These are phyloP conservation scores for Ustilago vetiveriae DNA, from an alignment of 1,284 basidiomycete species.

Conservation along the genomic window DNA sequence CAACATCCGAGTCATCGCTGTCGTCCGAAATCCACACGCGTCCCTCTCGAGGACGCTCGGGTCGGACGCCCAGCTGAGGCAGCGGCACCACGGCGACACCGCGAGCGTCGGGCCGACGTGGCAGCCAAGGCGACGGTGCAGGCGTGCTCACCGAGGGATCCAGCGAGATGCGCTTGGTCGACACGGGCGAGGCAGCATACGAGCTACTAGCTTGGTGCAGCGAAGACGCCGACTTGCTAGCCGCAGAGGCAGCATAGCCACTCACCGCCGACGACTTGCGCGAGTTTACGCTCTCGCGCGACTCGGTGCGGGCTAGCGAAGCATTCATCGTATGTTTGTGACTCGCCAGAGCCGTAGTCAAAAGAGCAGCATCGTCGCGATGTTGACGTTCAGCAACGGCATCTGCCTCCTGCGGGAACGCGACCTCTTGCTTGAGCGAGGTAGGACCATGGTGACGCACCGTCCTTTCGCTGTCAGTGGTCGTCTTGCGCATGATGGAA, in stretches of 20 bases:
- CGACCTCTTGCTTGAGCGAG: conserved; percentile 16
- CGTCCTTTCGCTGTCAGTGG: conserved; percentile 43
- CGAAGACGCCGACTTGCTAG: conserved; percentile 39
- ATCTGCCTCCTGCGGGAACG: conserved; percentile 12
- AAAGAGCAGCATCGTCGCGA: neutral
- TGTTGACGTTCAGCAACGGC: conserved; percentile 5
- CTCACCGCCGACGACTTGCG: conserved; percentile 32
- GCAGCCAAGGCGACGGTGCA: conserved; percentile 53
- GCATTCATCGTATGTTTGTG: neutral
- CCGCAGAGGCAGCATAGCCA: conserved; percentile 27
- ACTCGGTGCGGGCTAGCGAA: conserved; percentile 15
- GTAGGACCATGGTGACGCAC: conserved; percentile 11
- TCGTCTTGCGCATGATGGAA: conserved; percentile 43
- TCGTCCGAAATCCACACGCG: conserved; percentile 59
- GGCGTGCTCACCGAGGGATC: conserved; percentile 59
- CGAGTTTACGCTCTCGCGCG: conserved; percentile 31
- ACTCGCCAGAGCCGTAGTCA: neutral
- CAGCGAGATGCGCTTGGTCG: conserved; percentile 30
- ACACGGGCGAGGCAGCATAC: conserved; percentile 19
- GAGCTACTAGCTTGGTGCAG: conserved; percentile 15
- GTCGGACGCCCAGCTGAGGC: conserved; percentile 61
- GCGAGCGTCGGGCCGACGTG: conserved; percentile 61
- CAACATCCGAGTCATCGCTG: conserved; percentile 34
- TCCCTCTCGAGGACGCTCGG: conserved; percentile 60
- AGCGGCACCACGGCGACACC: conserved; percentile 61